A percentile compares a stretch with the other conserved stretches of the same genome.
These are phyloP conservation scores for Emergomyces pasteurianus DNA, from an alignment of 2,329 filamentous ascomycete species.

Conservation along the genomic window DNA sequence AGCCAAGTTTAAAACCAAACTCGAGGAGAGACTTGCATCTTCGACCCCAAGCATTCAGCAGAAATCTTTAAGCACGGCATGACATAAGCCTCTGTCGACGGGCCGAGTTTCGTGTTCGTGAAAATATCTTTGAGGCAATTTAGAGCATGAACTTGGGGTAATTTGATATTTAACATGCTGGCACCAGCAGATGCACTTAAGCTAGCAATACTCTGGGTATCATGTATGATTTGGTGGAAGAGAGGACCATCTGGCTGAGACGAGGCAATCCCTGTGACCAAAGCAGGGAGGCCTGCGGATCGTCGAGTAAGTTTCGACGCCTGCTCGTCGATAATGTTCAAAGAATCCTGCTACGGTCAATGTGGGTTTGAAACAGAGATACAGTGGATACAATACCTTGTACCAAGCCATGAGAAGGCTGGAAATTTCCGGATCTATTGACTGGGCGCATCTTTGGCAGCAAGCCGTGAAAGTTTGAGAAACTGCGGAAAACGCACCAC, in stretches of 20 bases:
- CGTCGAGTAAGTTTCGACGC: slow-evolving; percentile 70
- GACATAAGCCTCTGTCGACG: slow-evolving; percentile 61
- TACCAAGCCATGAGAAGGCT: slow-evolving; percentile 58
- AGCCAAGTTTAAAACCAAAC: background rate
- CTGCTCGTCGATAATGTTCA: slow-evolving; percentile 61
- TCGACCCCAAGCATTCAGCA: slow-evolving; percentile 63
- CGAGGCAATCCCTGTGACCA: slow-evolving; percentile 67
- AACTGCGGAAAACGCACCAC: slow-evolving; percentile 88
- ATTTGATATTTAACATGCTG: slow-evolving; percentile 31
- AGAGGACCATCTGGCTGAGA: slow-evolving; percentile 43
- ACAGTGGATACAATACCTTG: slow-evolving; percentile 34
- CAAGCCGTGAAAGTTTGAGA: slow-evolving; percentile 75
- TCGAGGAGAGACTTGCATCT: slow-evolving; percentile 45
- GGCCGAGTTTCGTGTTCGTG: slow-evolving; percentile 64
- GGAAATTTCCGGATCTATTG: slow-evolving; percentile 33
- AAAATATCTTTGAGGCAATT: slow-evolving; percentile 92
- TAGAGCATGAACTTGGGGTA: slow-evolving; percentile 87
- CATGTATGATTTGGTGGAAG: slow-evolving; percentile 30
- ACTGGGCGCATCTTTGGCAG: slow-evolving; percentile 54
- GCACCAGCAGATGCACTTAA: slow-evolving; percentile 24
- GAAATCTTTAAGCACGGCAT: slow-evolving; percentile 67
- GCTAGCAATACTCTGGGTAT: slow-evolving; percentile 19
- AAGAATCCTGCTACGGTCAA: slow-evolving; percentile 32
- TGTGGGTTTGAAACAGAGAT: slow-evolving; percentile 7
- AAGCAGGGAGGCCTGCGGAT: slow-evolving; percentile 80